A percentile compares a stretch with the other conserved stretches of the same genome.
phyloP scores from a whole-genome alignment of 345 rosid species.

The Citrus unshiu region DNA sequence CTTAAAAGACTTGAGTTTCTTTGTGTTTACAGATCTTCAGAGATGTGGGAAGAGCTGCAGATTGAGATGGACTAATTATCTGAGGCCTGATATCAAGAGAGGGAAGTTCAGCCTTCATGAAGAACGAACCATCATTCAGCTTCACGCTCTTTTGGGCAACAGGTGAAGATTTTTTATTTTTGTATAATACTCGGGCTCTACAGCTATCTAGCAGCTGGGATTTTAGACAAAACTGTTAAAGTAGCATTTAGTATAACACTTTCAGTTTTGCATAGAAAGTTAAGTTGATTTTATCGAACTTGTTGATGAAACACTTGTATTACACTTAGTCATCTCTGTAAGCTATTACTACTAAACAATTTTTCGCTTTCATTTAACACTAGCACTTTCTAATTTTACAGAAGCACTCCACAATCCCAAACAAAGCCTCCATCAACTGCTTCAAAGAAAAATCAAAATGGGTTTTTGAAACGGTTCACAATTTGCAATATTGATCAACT shows the following conservation, averaged over 20 bases:
- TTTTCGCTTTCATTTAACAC: too few relatives aligned
- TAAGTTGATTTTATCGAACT: too few relatives aligned
- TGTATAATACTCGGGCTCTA: too few relatives aligned
- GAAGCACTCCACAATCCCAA: background rate
- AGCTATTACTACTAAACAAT: too few relatives aligned
- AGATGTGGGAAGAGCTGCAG: conserved; percentile 57
- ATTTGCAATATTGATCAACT: background rate
- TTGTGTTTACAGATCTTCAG: conserved; percentile 30
- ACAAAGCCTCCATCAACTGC: too few relatives aligned
- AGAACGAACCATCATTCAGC: conserved; percentile 36
- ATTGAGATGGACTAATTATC: conserved; percentile 50
- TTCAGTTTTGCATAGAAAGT: too few relatives aligned
- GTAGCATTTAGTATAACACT: background rate
- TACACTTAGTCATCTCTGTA: too few relatives aligned
- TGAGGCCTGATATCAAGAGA: conserved; percentile 49
- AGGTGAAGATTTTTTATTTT: conserved; percentile 16
- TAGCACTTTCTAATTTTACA: too few relatives aligned
- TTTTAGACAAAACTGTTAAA: background rate
- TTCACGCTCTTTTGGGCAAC: conserved; percentile 48
- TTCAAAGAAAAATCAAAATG: background rate
- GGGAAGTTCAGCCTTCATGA: conserved; percentile 42
- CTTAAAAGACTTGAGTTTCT: background rate
- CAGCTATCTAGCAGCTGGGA: too few relatives aligned
- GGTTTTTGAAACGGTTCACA: background rate
- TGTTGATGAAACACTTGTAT: too few relatives aligned